phyloP scores from a whole-genome alignment of 2,329 filamentous ascomycete genomes.

The Colletotrichum coccodes region DNA sequence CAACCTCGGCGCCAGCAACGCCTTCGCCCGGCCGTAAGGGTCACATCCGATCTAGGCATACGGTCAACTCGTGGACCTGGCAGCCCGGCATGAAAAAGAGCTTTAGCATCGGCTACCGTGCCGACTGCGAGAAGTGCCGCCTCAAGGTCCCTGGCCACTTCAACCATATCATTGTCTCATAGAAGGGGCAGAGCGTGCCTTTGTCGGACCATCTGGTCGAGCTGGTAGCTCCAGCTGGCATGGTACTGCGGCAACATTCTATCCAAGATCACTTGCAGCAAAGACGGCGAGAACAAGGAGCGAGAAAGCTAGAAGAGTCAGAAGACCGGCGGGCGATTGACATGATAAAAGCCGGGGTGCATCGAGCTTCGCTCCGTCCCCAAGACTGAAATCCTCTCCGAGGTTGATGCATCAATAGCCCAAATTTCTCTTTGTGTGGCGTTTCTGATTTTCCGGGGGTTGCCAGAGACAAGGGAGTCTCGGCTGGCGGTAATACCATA shows the following conservation, averaged over 20 bases:
- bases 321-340: background rate
- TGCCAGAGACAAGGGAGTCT: background rate
- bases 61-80: constrained; percentile 68
- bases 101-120: constrained; percentile 82
- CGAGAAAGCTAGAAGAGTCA: background rate
- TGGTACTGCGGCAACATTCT: constrained; percentile 14
- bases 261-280: background rate
- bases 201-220: background rate
- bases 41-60: constrained; percentile 68
- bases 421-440: background rate
- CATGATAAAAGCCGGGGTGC: background rate
- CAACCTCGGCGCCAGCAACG: constrained; percentile 40
- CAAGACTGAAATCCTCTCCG: background rate
- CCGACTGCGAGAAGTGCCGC: constrained; percentile 82
- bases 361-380: background rate
- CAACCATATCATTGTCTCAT: constrained; percentile 79
- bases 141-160: constrained; percentile 82
- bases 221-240: background rate
- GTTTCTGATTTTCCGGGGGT: background rate
- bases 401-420: background rate
- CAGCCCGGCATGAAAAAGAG: constrained; percentile 74
- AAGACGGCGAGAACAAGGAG: background rate
- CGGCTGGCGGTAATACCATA: constrained; percentile 24
- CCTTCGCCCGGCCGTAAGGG: constrained; percentile 62
- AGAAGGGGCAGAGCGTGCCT: constrained; percentile 42